These are phyloP conservation scores for Neofusicoccum kwambonambiense DNA, from an alignment of 2,329 filamentous ascomycete species.

Conservation along the genomic window DNA sequence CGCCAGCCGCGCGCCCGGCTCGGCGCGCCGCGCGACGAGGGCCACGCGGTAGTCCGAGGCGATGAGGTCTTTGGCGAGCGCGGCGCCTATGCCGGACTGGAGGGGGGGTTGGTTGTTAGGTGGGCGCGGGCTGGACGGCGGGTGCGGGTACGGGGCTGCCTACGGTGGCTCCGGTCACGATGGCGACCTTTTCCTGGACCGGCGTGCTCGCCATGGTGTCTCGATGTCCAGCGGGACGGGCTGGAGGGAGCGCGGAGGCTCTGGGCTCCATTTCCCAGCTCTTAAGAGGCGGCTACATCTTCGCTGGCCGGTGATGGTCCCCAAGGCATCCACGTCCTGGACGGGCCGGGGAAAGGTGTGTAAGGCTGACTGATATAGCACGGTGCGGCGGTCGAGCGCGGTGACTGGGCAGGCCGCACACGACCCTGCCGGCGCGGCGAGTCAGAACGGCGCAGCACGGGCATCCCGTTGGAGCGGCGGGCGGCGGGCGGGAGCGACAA, in stretches of 20 bases:
- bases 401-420: not conserved
- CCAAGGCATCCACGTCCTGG: not conserved
- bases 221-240: too few species aligned
- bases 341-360: too few species aligned
- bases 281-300: too few species aligned
- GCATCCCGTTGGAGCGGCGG: not conserved
- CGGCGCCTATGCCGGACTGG: constrained; percentile 50
- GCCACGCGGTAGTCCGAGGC: constrained; percentile 38
- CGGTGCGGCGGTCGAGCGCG: not conserved
- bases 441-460: not conserved
- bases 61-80: constrained; percentile 40
- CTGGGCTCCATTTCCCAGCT: too few species aligned
- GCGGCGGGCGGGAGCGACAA: too few species aligned
- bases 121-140: not conserved
- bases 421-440: not conserved
- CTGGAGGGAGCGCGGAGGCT: too few species aligned
- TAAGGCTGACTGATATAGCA: not conserved
- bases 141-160: constrained; percentile 21
- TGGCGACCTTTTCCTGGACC: constrained; percentile 32
- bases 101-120: constrained; percentile 6
- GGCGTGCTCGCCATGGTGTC: not conserved
- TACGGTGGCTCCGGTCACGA: constrained; percentile 44
- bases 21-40: constrained; percentile 41
- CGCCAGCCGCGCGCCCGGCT: constrained; percentile 33
- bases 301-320: not conserved